Conservation (phyloP, 352 stramenopile genomes). For the Plasmopara muralis region DNA sequence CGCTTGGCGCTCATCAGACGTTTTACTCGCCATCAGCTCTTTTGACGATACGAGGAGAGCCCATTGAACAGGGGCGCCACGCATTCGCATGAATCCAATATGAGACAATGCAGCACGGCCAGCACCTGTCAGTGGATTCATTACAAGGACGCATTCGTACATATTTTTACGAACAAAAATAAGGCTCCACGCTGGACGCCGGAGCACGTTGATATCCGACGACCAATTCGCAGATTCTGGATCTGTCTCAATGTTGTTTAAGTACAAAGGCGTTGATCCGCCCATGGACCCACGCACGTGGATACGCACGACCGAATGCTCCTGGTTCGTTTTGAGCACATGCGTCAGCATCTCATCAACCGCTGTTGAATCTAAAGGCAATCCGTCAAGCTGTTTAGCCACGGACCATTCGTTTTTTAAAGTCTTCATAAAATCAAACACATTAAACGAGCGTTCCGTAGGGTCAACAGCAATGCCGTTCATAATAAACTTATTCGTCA, state of each 20-base stretch:
- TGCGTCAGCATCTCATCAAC: constrained; percentile 52
- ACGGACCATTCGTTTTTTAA: constrained; percentile 76
- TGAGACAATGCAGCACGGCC: constrained; percentile 47
- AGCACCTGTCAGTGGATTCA: constrained; percentile 53
- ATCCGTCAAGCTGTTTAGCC: constrained; percentile 49
- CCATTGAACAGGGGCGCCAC: constrained; percentile 70
- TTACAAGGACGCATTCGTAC: constrained; percentile 75
- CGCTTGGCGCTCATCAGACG: constrained; percentile 25
- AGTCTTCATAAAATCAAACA: constrained; percentile 84
- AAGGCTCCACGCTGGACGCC: constrained; percentile 62
- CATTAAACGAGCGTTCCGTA: constrained; percentile 84
- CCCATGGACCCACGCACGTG: constrained; percentile 51
- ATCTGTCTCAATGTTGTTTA: constrained; percentile 81
- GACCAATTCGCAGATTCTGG: constrained; percentile 44
- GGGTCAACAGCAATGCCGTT: constrained; percentile 84
- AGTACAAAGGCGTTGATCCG: constrained; percentile 59
- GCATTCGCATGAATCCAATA: constrained; percentile 63
- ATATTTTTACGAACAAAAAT: constrained; percentile 85
- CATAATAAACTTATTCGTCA: constrained; percentile 76
- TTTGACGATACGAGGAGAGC: constrained; percentile 63
- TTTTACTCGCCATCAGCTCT: constrained; percentile 53
- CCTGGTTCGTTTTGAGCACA: constrained; percentile 43
- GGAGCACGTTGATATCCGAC: constrained; percentile 36
- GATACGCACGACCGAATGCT: constrained; percentile 49
- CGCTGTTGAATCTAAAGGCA: constrained; percentile 43